Evolutionary conservation across 2,329 filamentous ascomycete species (phyloP), one percentile per base, ranked within the genome.

Genomic region (Xylariales sp.): DNA sequence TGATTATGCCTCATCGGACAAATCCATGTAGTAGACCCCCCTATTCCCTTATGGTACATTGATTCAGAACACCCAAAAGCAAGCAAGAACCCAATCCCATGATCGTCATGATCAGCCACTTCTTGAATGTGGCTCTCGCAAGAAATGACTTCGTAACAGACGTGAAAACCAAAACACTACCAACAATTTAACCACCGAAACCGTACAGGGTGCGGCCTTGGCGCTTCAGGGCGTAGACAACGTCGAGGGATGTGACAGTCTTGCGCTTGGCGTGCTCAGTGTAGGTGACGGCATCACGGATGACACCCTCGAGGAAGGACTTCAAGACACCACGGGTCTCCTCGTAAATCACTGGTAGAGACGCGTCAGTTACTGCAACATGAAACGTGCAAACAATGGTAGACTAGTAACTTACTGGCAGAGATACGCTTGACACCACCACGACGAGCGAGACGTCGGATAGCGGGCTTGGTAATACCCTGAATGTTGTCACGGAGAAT

Each of bases 401-500:
- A 5, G 16, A 5, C 8, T 24, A 15, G 27, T 10, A 41, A 73
- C 77, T 66, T 80, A 87, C 83, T 94, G 66, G 90, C 90, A 61
- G 89, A 95, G 62, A 96, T 96, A 95, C 90, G 90, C 88, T 96
- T 96, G 80, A 96, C 90, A 90, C 90, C 90, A 71, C 90, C 90
- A 93, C 90, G 89, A 74, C 90, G 90, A 52, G 90, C 90, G 67
- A 96, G 89, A 94, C 90, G 90, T 62, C 90, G 85, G 72, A 96
- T 96, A 60, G 90, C 90, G 59, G 90, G 90, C 86, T 96, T 96
- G 63, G 90, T 96, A 65, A 96, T 96, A 74, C 90, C 90, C 77
- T 95, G 90, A 65, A 96, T 96, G 86, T 95, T 96, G 85, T 95
- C 90, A 73, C 90, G 88, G 70, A 96, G 81, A 78, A 96, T 96